Percentiles rank a stretch among this genome's conserved stretches.
Evolutionary conservation across 352 stramenopile genomes (phyloP).

Genomic region (Globisporangium heterothallicum): DNA sequence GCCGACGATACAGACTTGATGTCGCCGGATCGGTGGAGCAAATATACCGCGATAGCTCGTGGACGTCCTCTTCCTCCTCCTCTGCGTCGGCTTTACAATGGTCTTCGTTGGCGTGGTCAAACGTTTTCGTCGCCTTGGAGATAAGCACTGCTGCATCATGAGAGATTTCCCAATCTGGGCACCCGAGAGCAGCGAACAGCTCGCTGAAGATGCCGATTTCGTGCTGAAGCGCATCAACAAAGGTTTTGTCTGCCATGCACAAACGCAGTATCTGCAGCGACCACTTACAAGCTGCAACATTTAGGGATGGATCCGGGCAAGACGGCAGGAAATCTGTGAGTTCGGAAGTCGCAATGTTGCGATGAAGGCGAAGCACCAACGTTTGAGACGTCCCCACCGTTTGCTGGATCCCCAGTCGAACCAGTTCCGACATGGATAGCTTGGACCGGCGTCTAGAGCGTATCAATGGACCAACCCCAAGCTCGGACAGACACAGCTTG

Average conservation of each 20-base stretch:
- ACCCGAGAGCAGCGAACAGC: slow-evolving; percentile 15
- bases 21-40: not conserved
- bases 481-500: slow-evolving; percentile 3
- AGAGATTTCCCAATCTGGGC: slow-evolving; percentile 9
- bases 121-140: not conserved
- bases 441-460: not conserved
- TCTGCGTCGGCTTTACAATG: not conserved
- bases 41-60: not conserved
- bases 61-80: not conserved
- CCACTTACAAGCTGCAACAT: not conserved
- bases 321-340: slow-evolving; percentile 2
- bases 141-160: slow-evolving; percentile 1
- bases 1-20: slow-evolving; percentile 5
- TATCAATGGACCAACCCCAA: slow-evolving; percentile 1
- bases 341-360: not conserved
- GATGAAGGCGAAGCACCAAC: not conserved
- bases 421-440: slow-evolving; percentile 7
- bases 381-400: slow-evolving; percentile 2
- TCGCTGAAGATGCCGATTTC: slow-evolving; percentile 13
- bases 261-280: slow-evolving; percentile 4
- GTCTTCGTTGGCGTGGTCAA: not conserved
- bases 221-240: slow-evolving; percentile 6
- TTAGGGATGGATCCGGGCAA: not conserved
- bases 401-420: slow-evolving; percentile 1
- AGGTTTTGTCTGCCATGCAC: slow-evolving; percentile 3